phyloP scores from a whole-genome alignment of 371 early-diverging fungal genomes.

The Rhizomucor miehei region DNA sequence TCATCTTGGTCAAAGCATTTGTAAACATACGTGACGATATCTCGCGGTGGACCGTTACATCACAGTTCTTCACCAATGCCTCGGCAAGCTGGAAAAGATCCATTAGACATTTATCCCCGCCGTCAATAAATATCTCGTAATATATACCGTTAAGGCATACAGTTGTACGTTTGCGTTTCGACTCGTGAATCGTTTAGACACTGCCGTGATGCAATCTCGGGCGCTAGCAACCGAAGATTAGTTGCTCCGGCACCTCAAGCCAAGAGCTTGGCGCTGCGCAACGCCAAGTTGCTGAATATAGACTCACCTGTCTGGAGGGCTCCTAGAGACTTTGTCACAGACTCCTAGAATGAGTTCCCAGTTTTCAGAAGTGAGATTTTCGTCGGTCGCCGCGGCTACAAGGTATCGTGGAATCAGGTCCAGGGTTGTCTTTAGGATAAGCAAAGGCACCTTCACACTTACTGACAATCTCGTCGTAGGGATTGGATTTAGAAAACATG shows the following conservation, averaged over 20 bases:
- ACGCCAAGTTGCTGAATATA: not conserved
- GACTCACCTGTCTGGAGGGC: constrained; percentile 45
- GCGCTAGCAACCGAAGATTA: constrained; percentile 36
- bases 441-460: constrained; percentile 15
- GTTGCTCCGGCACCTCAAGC: not conserved
- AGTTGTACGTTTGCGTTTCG: constrained; percentile 86
- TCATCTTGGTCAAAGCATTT: constrained; percentile 71
- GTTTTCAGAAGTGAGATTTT: constrained; percentile 89
- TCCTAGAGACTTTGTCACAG: constrained; percentile 78
- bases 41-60: constrained; percentile 74
- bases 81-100: constrained; percentile 63
- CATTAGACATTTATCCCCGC: no score
- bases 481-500: constrained; percentile 62
- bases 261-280: constrained; percentile 10
- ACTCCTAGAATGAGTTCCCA: constrained; percentile 89
- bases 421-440: not conserved
- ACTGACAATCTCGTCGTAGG: constrained; percentile 64
- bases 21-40: constrained; percentile 86
- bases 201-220: constrained; percentile 68
- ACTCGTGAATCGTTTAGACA: constrained; percentile 72
- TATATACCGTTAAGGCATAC: constrained; percentile 68
- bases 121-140: not conserved
- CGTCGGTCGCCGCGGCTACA: constrained; percentile 83
- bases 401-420: not conserved
- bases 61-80: constrained; percentile 89